Percentiles rank a stretch among this genome's conserved stretches.
Conservation (phyloP, 805 yeast species). For the Schizosaccharomyces cryophilus region DNA sequence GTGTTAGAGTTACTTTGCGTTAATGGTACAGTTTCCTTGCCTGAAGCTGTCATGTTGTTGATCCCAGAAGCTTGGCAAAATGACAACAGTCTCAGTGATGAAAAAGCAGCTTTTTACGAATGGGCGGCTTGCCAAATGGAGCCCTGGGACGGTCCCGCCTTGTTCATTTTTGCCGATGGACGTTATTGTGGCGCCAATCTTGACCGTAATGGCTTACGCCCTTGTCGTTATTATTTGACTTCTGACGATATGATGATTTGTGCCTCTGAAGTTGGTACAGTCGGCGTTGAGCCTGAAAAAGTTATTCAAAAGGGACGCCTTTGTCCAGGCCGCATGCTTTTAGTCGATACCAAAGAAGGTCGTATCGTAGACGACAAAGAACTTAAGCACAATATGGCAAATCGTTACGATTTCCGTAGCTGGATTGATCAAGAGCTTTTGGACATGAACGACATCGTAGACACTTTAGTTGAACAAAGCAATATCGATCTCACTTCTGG, state of each 20-base stretch:
- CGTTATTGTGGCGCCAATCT: slow-evolving; percentile 95
- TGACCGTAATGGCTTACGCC: slow-evolving; percentile 92
- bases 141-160: slow-evolving; percentile 99
- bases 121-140: slow-evolving; percentile 99
- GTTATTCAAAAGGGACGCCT: slow-evolving; percentile 78
- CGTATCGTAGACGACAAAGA: slow-evolving; percentile 81
- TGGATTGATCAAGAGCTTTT: slow-evolving; percentile 79
- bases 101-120: slow-evolving; percentile 83
- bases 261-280: slow-evolving; percentile 95
- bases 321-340: slow-evolving; percentile 86
- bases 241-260: slow-evolving; percentile 87
- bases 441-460: slow-evolving; percentile 49
- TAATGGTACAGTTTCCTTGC: slow-evolving; percentile 74
- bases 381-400: slow-evolving; percentile 54
- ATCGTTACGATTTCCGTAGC: slow-evolving; percentile 71
- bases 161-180: slow-evolving; percentile 90
- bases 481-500: slow-evolving; percentile 9
- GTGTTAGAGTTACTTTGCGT: slow-evolving; percentile 76
- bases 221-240: slow-evolving; percentile 90
- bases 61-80: slow-evolving; percentile 98
- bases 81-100: slow-evolving; percentile 64
- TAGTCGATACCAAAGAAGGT: slow-evolving; percentile 84
- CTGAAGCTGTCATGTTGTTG: slow-evolving; percentile 91
- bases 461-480: slow-evolving; percentile 24
- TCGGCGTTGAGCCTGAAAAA: slow-evolving; percentile 61